These are phyloP conservation scores for Fomitopsis pulvina DNA, from an alignment of 768 basidiomycete species.

Conservation along the genomic window DNA sequence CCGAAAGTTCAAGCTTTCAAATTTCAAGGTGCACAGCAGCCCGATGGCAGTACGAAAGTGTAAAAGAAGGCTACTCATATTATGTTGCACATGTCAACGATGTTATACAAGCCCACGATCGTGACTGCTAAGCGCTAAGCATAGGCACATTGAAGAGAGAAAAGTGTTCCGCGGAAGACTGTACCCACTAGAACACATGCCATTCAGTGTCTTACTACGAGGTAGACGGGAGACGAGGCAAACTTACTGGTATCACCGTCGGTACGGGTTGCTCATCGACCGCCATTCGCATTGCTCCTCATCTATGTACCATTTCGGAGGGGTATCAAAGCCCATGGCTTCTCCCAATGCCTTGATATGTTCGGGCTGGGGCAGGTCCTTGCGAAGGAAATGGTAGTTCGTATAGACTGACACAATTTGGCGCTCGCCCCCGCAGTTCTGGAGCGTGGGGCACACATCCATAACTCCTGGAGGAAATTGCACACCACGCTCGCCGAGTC, in stretches of 20 bases:
- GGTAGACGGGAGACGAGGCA: neutral
- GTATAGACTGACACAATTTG: neutral
- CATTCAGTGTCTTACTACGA: neutral
- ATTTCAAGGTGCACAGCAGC: too few relatives aligned
- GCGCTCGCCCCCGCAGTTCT: neutral
- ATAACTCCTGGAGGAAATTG: neutral
- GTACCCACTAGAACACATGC: too few relatives aligned
- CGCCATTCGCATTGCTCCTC: neutral
- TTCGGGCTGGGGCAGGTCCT: neutral
- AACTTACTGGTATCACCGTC: neutral
- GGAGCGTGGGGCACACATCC: neutral
- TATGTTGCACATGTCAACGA: too few relatives aligned
- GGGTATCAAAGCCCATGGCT: neutral
- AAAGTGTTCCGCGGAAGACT: too few relatives aligned
- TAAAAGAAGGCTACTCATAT: too few relatives aligned
- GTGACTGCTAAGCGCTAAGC: too few relatives aligned
- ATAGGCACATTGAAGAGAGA: too few relatives aligned
- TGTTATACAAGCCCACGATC: too few relatives aligned
- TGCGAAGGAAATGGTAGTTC: neutral
- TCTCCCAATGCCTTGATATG: neutral
- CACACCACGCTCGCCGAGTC: neutral
- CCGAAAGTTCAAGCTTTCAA: too few relatives aligned
- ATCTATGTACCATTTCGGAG: neutral
- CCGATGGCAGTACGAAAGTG: too few relatives aligned
- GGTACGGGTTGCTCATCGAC: neutral